Base-by-base conservation (phyloP, 768 basidiomycete genomes). In the Lactifluus subvellereus region DNA sequence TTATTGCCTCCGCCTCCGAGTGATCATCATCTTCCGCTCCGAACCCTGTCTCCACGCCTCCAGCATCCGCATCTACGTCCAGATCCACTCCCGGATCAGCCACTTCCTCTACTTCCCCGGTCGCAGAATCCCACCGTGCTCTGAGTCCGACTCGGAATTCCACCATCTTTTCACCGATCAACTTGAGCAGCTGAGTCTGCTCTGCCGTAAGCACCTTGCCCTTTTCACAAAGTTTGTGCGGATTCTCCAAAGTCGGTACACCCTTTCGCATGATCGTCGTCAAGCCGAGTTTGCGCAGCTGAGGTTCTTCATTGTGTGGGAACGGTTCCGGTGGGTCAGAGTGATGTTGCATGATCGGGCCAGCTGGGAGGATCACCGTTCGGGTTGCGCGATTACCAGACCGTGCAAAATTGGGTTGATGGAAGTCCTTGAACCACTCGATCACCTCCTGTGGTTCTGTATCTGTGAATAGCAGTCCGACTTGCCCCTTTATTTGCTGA, bases 301-400 rank as follows among this genome's bases (percentile, higher is more conserved):
- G 96, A 22, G 95, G 94, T 66, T 99, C 97, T 77, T 98, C 94
- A 69, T 94, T 94, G 74, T 98, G 94, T 42, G 97, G 94, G 74
- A 98, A 95, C 2, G 92, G 89, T 68, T 94, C 88, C 43, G 88
- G 84, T 0, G 88, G 89, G 66, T 89, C 87, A 3, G 89, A 87
- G 72, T 89, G 81, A 48, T 81, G 82, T 65, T 84, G 82, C 86
- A 94, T 83, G 59, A 98, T 84, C 22, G 96, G 92, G 40, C 95
- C 95, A 62, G 76, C 82, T 16, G 94, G 89, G 18, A 99, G 78
- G 37, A 80, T 77, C 60, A 97, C 83, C 0, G 88, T 88, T 63
- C 85, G 81, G 51, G 81, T 80, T 4, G 94, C 94, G 33, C 77
- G 73, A 72, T 94, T 94, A 50, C 94, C 94, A 66, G 89, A 79